Conservation (phyloP, 257 asterid genomes). For the Fraxinus americana region DNA sequence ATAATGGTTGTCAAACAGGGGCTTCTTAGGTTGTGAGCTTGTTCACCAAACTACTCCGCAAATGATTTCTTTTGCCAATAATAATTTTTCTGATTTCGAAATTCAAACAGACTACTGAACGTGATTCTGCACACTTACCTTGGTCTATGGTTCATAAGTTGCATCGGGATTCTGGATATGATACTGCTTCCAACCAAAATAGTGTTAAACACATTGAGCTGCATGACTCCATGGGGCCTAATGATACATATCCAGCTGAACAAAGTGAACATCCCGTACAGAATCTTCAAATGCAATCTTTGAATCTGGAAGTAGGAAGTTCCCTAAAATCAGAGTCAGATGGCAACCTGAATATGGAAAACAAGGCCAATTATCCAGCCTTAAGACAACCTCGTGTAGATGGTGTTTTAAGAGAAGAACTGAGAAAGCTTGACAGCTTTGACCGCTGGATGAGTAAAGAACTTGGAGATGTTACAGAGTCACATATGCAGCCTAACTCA, state of each 20-base stretch:
- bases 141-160: conserved; percentile 55
- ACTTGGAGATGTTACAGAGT: conserved; percentile 84
- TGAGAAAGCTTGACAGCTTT: conserved; percentile 92
- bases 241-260: conserved; percentile 39
- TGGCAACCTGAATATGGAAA: conserved; percentile 44
- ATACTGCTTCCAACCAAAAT: conserved; percentile 11
- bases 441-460: conserved; percentile 97
- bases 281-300: conserved; percentile 39
- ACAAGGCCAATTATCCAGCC: conserved; percentile 50
- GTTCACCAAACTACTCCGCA: background rate
- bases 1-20: too few species aligned
- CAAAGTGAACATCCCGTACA: conserved; percentile 39
- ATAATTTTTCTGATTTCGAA: conserved; percentile 21
- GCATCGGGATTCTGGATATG: conserved; percentile 20
- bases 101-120: conserved; percentile 52
- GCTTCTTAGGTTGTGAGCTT: background rate
- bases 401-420: conserved; percentile 64
- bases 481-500: conserved; percentile 61
- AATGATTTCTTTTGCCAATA: background rate
- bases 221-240: conserved; percentile 36
- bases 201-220: conserved; percentile 41
- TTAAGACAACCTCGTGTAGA: conserved; percentile 63
- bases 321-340: conserved; percentile 44
- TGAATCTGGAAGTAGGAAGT: conserved; percentile 38
- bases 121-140: conserved; percentile 39